Conservation (phyloP, 2,329 filamentous ascomycete genomes). For the Thielaviopsis ethacetica region DNA sequence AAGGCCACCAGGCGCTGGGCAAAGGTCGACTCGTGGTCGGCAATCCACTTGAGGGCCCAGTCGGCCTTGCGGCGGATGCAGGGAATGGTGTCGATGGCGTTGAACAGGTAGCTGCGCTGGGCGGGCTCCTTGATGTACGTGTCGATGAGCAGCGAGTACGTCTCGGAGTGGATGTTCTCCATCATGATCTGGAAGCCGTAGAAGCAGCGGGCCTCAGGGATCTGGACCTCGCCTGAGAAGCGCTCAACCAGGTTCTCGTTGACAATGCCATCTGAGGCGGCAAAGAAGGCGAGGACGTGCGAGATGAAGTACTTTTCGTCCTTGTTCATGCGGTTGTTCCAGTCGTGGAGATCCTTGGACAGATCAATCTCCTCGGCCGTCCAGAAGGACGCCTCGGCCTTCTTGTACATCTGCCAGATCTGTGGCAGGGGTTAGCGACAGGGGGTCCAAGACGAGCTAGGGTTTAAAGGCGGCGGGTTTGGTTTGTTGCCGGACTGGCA, state of each 20-base stretch:
- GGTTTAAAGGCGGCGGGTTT: background rate
- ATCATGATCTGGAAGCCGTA: constrained; percentile 99
- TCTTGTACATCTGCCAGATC: constrained; percentile 99
- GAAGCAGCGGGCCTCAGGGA: constrained; percentile 97
- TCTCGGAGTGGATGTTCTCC: constrained; percentile 99
- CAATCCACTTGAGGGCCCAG: constrained; percentile 92
- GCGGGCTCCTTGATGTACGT: constrained; percentile 97
- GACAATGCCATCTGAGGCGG: constrained; percentile 95
- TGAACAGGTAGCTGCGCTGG: constrained; percentile 89
- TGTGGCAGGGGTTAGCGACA: constrained; percentile 21
- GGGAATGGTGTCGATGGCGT: constrained; percentile 96
- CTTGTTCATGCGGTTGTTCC: constrained; percentile 93
- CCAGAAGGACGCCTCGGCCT: constrained; percentile 99
- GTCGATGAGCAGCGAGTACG: constrained; percentile 96
- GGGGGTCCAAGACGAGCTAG: background rate
- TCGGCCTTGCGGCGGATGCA: constrained; percentile 98
- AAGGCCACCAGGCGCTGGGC: constrained; percentile 92
- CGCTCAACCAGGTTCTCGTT: constrained; percentile 98
- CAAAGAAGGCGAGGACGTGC: constrained; percentile 97
- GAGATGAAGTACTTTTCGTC: constrained; percentile 98
- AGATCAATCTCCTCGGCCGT: constrained; percentile 98
- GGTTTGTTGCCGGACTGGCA: too few relatives aligned
- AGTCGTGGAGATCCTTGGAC: constrained; percentile 97
- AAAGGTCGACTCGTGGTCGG: constrained; percentile 84
- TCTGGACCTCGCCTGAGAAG: constrained; percentile 92